Conservation (phyloP, 1,284 basidiomycete genomes). For the Sphaerobolus stellatus region DNA sequence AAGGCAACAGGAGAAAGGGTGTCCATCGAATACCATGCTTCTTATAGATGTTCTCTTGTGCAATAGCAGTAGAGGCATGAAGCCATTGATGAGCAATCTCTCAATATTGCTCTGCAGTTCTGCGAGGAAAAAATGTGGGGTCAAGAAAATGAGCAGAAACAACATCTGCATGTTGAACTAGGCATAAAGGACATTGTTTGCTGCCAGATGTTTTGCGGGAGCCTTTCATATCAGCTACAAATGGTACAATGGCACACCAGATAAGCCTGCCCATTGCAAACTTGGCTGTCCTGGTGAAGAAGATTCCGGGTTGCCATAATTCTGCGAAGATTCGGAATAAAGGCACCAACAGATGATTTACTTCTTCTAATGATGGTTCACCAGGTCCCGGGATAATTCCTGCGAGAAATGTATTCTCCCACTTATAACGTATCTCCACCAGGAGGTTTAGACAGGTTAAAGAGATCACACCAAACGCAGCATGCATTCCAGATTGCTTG, state of each 20-base stretch:
- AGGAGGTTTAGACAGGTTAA: constrained; percentile 35
- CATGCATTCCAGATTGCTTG: constrained; percentile 29
- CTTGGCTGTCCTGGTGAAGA: constrained; percentile 22
- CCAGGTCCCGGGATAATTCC: constrained; percentile 35
- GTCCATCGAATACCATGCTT: constrained; percentile 35
- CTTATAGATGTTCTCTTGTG: constrained; percentile 18
- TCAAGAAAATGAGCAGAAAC: not conserved
- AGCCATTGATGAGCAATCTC: constrained; percentile 21
- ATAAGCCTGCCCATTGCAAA: constrained; percentile 20
- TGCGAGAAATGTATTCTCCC: constrained; percentile 20
- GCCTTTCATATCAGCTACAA: constrained; percentile 31
- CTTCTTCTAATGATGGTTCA: constrained; percentile 21
- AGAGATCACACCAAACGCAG: constrained; percentile 33
- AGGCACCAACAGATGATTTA: constrained; percentile 31
- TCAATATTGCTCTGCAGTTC: constrained; percentile 16
- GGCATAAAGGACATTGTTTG: constrained; percentile 2
- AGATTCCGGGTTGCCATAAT: constrained; percentile 31
- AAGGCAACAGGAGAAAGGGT: constrained; percentile 36
- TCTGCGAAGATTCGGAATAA: constrained; percentile 29
- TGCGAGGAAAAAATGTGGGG: constrained; percentile 11
- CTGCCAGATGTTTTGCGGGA: constrained; percentile 24
- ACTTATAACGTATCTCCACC: constrained; percentile 11
- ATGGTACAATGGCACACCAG: constrained; percentile 21
- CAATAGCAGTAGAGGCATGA: constrained; percentile 16
- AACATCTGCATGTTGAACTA: not conserved